Evolutionary conservation across 2,329 filamentous ascomycete genomes (phyloP).

Genomic region (Beauveria brongniartii): DNA sequence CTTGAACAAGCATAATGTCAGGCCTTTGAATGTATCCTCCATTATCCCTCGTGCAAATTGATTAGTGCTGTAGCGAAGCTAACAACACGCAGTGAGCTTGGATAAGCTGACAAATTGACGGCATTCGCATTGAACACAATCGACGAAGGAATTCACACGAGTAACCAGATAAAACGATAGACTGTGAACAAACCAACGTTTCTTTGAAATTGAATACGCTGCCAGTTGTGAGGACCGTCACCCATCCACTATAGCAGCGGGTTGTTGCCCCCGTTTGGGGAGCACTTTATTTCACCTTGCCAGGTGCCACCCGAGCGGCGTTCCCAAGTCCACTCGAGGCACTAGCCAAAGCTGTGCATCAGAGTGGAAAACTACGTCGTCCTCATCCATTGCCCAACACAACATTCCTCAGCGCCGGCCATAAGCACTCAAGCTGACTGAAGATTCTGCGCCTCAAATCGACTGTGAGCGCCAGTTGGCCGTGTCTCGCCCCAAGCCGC

Average conservation of each 20-base stretch:
- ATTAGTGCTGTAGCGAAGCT: no score
- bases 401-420: neutral
- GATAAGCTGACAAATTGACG: no score
- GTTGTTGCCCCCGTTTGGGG: neutral
- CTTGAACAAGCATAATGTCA: no score
- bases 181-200: no score
- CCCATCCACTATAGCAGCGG: neutral
- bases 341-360: conserved; percentile 11
- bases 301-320: neutral
- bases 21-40: no score
- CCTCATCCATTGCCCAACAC: conserved; percentile 1
- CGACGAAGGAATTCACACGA: no score
- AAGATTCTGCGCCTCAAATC: neutral
- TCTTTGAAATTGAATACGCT: no score
- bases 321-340: conserved; percentile 7
- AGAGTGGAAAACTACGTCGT: conserved; percentile 9
- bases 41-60: no score
- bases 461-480: neutral
- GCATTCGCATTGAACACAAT: no score
- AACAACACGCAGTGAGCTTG: no score
- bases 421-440: neutral
- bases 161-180: no score
- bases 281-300: neutral
- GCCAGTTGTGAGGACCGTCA: no score
- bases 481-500: neutral